Percentiles rank a stretch among this genome's conserved stretches.
Conservation (phyloP, 2,329 filamentous ascomycete species). For the Sporothrix sp. region DNA sequence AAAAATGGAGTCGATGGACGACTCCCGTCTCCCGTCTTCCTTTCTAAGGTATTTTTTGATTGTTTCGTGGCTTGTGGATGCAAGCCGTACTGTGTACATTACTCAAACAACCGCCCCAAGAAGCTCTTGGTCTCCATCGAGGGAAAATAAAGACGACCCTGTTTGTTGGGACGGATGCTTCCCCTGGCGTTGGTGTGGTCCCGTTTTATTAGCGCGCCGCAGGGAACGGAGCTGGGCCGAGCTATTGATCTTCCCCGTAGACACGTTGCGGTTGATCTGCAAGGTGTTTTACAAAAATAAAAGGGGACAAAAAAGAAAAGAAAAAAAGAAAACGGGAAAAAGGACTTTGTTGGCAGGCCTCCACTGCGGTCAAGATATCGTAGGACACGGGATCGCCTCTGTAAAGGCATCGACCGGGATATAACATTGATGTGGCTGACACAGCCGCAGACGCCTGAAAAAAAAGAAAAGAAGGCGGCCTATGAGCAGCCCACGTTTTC, state of each 20-base stretch:
- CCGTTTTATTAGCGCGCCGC: background rate
- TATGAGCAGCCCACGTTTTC: background rate
- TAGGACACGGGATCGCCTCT: too few species aligned
- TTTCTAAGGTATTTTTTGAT: too few species aligned
- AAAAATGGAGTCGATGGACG: background rate
- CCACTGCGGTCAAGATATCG: too few species aligned
- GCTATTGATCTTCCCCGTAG: too few species aligned
- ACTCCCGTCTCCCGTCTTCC: conserved; percentile 7
- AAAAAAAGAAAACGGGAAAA: background rate
- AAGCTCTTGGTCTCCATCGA: too few species aligned
- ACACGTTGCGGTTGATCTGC: too few species aligned
- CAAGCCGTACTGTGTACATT: too few species aligned
- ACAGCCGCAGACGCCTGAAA: background rate
- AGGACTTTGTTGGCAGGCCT: too few species aligned
- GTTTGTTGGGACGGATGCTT: conserved; percentile 4
- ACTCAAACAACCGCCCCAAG: background rate
- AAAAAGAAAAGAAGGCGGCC: background rate
- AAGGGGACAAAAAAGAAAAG: background rate
- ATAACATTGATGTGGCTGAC: background rate
- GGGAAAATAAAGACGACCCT: too few species aligned
- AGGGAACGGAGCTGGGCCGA: conserved; percentile 3
- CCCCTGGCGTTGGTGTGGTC: conserved; percentile 2
- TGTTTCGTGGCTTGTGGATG: too few species aligned
- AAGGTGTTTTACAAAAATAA: background rate
- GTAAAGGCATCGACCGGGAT: too few species aligned